These are phyloP conservation scores for Trichoderma cornu-damae DNA, from an alignment of 2,329 filamentous ascomycete species.

Conservation along the genomic window DNA sequence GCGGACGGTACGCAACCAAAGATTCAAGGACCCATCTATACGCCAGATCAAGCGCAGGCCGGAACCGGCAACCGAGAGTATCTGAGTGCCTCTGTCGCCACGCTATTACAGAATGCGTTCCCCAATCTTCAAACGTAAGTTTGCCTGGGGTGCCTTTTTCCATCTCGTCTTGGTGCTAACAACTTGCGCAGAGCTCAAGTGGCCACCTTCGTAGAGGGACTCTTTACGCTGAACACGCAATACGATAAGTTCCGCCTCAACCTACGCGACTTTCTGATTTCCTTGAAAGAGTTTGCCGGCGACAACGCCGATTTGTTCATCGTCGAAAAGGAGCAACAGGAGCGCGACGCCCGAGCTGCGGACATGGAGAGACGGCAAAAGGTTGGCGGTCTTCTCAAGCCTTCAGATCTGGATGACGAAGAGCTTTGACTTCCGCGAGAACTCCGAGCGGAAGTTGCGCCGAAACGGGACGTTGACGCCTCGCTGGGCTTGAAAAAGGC, in stretches of 20 bases:
- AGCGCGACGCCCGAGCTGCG: constrained; percentile 75
- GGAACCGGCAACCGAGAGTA: constrained; percentile 91
- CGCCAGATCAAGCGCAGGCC: constrained; percentile 70
- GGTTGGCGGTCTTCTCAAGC: constrained; percentile 92
- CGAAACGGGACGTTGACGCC: constrained; percentile 29
- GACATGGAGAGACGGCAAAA: constrained; percentile 91
- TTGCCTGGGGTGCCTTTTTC: not conserved
- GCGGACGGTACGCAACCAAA: constrained; percentile 66
- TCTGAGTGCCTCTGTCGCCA: constrained; percentile 79
- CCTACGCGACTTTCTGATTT: constrained; percentile 93
- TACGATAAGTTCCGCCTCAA: constrained; percentile 94
- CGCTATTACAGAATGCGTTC: constrained; percentile 82
- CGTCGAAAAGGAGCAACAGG: constrained; percentile 90
- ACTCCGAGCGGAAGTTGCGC: constrained; percentile 56
- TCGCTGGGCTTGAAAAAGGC: constrained; percentile 25
- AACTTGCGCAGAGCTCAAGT: constrained; percentile 65
- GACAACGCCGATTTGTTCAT: constrained; percentile 92
- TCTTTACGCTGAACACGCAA: constrained; percentile 84
- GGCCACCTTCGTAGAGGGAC: constrained; percentile 77
- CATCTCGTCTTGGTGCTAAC: constrained; percentile 32
- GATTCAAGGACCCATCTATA: constrained; percentile 88
- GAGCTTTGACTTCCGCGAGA: constrained; percentile 79
- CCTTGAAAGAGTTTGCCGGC: constrained; percentile 91
- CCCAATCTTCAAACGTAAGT: constrained; percentile 85
- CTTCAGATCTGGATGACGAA: constrained; percentile 90